Percentiles rank a stretch among this genome's conserved stretches.
Conservation (phyloP, 257 asterid species). For the Nicotiana obtusifolia region DNA sequence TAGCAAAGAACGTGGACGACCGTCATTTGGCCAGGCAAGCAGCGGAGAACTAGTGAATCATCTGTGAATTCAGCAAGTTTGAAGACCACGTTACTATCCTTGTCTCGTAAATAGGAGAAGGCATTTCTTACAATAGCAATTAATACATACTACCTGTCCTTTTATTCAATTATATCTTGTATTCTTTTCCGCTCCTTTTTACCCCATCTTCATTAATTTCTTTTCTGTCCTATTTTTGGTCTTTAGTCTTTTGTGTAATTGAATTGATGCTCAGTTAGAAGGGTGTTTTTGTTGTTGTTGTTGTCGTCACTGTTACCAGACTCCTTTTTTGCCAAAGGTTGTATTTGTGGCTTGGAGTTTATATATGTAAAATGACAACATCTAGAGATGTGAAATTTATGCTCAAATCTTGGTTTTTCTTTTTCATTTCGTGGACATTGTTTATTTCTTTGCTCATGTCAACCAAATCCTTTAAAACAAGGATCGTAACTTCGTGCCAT, state of each 20-base stretch:
- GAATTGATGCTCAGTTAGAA: conserved; percentile 4
- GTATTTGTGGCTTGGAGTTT: conserved; percentile 3
- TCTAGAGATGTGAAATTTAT: conserved; percentile 1
- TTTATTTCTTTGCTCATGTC: too few relatives aligned
- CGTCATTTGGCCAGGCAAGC: conserved; percentile 36
- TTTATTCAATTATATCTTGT: conserved; percentile 16
- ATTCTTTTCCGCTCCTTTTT: conserved; percentile 2
- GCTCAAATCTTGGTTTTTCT: neutral
- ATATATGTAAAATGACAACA: conserved; percentile 1
- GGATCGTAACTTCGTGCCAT: too few relatives aligned
- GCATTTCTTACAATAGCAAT: conserved; percentile 34
- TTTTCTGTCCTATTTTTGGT: conserved; percentile 8
- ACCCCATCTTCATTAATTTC: neutral
- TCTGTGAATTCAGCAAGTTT: conserved; percentile 29
- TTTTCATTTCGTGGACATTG: neutral
- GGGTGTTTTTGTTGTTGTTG: neutral
- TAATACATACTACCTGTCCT: conserved; percentile 24
- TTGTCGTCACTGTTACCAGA: neutral
- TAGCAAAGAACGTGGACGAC: conserved; percentile 43
- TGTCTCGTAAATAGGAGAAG: conserved; percentile 31
- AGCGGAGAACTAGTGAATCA: conserved; percentile 36
- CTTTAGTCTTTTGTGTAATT: neutral
- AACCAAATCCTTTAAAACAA: too few relatives aligned
- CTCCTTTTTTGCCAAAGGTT: neutral
- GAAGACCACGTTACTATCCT: conserved; percentile 19